These are phyloP conservation scores for Daldinia concentrica DNA, from an alignment of 495 filamentous ascomycete genomes.

Conservation along the genomic window DNA sequence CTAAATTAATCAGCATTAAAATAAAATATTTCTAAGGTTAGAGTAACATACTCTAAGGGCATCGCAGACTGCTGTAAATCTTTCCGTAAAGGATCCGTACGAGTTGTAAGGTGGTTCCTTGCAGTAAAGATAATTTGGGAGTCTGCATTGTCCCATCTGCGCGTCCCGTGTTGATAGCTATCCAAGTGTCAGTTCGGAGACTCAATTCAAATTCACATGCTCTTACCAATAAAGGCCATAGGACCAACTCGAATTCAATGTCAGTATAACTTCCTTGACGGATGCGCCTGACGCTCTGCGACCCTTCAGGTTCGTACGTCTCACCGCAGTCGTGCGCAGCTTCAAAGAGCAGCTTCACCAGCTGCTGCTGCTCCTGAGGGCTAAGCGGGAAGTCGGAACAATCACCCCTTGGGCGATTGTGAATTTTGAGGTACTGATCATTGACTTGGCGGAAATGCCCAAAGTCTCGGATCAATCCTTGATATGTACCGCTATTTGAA, in stretches of 20 bases:
- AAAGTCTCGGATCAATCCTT: not conserved
- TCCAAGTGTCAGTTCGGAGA: not conserved
- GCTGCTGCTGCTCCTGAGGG: not conserved
- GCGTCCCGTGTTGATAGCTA: conserved; percentile 13
- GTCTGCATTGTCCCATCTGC: not conserved
- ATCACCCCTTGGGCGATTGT: not conserved
- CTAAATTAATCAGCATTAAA: not conserved
- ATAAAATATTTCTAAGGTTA: not conserved
- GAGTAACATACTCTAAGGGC: conserved; percentile 7
- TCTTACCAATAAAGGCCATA: conserved; percentile 23
- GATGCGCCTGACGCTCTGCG: not conserved
- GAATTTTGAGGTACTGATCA: not conserved
- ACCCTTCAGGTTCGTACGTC: not conserved
- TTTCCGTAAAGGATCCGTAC: conserved; percentile 13
- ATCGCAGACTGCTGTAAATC: conserved; percentile 10
- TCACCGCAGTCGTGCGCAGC: conserved; percentile 1
- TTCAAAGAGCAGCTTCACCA: conserved; percentile 7
- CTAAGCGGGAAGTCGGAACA: not conserved
- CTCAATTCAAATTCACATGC: not conserved
- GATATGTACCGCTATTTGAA: not conserved
- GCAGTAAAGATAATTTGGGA: conserved; percentile 1
- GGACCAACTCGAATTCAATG: conserved; percentile 9
- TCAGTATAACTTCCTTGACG: not conserved
- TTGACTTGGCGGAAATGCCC: not conserved
- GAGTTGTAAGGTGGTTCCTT: not conserved